Base-by-base conservation (phyloP, 2,329 filamentous ascomycete species). In the Colletotrichum orchidophilum region DNA sequence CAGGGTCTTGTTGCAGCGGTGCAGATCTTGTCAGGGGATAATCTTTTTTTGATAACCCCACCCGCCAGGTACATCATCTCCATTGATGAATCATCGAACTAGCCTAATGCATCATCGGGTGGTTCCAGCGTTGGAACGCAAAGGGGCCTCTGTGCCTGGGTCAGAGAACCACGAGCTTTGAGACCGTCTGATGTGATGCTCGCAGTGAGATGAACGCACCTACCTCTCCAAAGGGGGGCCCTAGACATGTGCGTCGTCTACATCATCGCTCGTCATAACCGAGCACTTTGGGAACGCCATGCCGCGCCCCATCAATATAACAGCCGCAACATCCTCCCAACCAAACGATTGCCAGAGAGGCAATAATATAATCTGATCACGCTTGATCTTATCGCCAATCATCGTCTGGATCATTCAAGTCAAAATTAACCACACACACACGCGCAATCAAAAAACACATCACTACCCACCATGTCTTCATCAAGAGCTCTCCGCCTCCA, bases 201-300 rank as follows among this genome's bases (percentile, higher is more conserved):
- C 5, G 29, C n/a, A 31, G 60, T 53, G 13, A 12, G 61, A 63
- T 55, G 49, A 35, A 50, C 12, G 42, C 15, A 53, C 57, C 15
- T 39, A 26, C 42, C 42, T 29, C 54, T 42, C 39, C 54, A 29
- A 18, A 53, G 33, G 24, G 46, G 24, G 35, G 33, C 63, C 39
- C 18, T 35, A 49, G 63, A 39, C 15, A 18, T 15, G 5, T 31
- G 31, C 31, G 13, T 61, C 55, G 13, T 42, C 55, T 39, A 54
- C 64, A 66, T 66, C 64, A 66, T 61, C 64, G 49, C 13, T 52
- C 29, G 64, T 66, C 64, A 66, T 66, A 31, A 15, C 29, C 13
- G 46, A 26, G 55, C 55, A 52, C 42, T 18, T 42, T 46, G 31
- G 54, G 49, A 66, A 33, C 21, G 52, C 35, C 21, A 21, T 57